Base-by-base conservation (phyloP, 2,329 filamentous ascomycete species). In the Diaporthe batatas region DNA sequence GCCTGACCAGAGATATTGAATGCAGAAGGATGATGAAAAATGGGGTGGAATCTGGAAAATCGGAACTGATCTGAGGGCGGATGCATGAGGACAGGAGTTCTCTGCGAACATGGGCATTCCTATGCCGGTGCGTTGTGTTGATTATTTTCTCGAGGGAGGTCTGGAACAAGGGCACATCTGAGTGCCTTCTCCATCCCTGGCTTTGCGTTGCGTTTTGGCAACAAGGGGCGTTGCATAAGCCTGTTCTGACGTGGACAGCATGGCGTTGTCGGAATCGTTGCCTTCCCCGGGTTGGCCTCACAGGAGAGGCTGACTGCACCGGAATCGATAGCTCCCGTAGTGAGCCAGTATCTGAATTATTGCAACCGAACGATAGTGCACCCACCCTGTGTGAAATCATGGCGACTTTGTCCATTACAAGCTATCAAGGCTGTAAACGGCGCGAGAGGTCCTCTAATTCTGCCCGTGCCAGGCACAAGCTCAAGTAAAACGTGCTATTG, bases 261-360 rank as follows among this genome's bases (percentile, higher is more conserved):
- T 44, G 55, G 47, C 25, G 54, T 72, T 54, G 47, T 72, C 53
- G 71, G 55, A 54, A 68, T 44, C 53, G 53, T 3, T 39, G 14
- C 14, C n/a, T 51, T 7, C 39, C 0, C 25, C 25, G 5, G 6
- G 14, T 67, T 6, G 14, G 32, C 62, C n/a, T 39, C 21, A 16
- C 21, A 23, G 12, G 59, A 65, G 59, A 51, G 44, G 62, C 62
- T 10, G 32, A 25, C 4, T 23, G 32, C 44, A 39, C 53, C 2
- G 11, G 18, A 67, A 53, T 53, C 25, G n/a, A 36, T 51, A 3
- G n/a, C 44, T 51, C 32, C 2, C 47, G 53, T 6, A 53, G 16
- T 64, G 58, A 64, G 39, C 3, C 58, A 47, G 25, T 12, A n/a
- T 32, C 4, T 62, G 7, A 29, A 64, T 32, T 18, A 64, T 1